Conservation (phyloP, 1,284 basidiomycete genomes). For the Prillingera fragicola region DNA sequence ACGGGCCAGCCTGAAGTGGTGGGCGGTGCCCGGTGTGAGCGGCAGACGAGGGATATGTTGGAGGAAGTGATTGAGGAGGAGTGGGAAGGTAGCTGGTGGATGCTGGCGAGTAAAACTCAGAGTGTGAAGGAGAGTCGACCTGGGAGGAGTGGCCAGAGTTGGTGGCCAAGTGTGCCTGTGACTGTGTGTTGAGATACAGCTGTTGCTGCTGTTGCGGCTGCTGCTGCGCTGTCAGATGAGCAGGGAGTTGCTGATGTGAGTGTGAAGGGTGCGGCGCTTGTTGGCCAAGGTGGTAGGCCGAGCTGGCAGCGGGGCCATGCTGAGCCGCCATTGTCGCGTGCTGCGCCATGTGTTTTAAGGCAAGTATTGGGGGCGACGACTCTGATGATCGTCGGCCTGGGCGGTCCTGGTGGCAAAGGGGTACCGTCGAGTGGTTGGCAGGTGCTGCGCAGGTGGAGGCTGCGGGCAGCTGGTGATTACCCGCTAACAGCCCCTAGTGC, state of each 20-base stretch:
- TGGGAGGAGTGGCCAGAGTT: neutral
- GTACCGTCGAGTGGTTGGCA: too few species aligned
- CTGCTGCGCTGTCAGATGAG: neutral
- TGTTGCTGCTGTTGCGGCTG: conserved; percentile 6
- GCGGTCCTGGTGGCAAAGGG: too few species aligned
- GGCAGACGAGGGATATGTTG: neutral
- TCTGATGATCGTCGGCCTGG: too few species aligned
- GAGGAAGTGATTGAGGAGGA: neutral
- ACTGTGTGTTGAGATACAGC: neutral
- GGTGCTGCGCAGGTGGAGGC: too few species aligned
- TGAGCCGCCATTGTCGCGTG: too few species aligned
- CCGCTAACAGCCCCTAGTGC: too few species aligned
- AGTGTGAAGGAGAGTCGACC: neutral
- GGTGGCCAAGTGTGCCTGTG: neutral
- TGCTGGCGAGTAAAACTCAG: conserved; percentile 5
- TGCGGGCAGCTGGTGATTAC: too few species aligned
- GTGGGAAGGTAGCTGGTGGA: conserved; percentile 3
- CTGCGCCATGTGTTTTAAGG: too few species aligned
- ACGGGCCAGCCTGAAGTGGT: neutral
- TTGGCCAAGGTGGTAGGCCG: too few species aligned
- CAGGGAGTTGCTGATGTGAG: neutral
- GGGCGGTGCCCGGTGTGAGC: neutral
- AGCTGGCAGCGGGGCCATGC: too few species aligned
- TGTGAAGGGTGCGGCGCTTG: too few species aligned
- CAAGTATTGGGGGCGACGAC: too few species aligned